These are phyloP conservation scores for Dendrocalamus sinicus DNA, from an alignment of 176 grass and related monocot species.

Conservation along the genomic window DNA sequence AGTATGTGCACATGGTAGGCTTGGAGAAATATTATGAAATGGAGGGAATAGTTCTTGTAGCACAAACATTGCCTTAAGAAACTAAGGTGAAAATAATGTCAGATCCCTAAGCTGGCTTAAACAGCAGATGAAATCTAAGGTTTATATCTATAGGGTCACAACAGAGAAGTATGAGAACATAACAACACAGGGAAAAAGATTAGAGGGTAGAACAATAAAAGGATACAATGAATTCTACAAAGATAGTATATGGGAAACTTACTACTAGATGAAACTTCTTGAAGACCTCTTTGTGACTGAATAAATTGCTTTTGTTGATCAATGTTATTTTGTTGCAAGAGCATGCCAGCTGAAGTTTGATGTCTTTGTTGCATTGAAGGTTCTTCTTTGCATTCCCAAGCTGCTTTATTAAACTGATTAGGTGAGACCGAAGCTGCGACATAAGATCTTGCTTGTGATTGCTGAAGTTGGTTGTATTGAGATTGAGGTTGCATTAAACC, in stretches of 20 bases:
- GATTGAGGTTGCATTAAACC: slow-evolving; percentile 64
- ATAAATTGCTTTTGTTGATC: slow-evolving; percentile 81
- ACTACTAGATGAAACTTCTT: slow-evolving; percentile 92
- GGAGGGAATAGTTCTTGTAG: neutral
- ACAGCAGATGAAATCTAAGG: neutral
- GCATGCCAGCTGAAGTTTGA: slow-evolving; percentile 68
- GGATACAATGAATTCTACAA: slow-evolving; percentile 1
- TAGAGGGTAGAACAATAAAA: slow-evolving; percentile 12
- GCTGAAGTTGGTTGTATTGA: slow-evolving; percentile 72
- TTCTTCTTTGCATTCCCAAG: slow-evolving; percentile 63
- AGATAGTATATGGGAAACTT: slow-evolving; percentile 46
- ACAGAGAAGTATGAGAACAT: neutral
- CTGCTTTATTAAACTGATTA: slow-evolving; percentile 63
- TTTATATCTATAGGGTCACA: neutral
- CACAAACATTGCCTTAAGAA: neutral
- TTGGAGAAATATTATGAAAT: neutral
- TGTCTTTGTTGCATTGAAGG: slow-evolving; percentile 58
- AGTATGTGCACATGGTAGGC: neutral
- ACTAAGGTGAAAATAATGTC: neutral
- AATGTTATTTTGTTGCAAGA: slow-evolving; percentile 63
- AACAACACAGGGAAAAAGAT: neutral
- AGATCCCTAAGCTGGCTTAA: slow-evolving; percentile 31
- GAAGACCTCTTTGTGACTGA: slow-evolving; percentile 56
- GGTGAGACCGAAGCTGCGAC: slow-evolving; percentile 69
- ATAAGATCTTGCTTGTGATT: slow-evolving; percentile 81